Base-by-base conservation (phyloP, 2,329 filamentous ascomycete genomes). In the Aureobasidium pullulans region DNA sequence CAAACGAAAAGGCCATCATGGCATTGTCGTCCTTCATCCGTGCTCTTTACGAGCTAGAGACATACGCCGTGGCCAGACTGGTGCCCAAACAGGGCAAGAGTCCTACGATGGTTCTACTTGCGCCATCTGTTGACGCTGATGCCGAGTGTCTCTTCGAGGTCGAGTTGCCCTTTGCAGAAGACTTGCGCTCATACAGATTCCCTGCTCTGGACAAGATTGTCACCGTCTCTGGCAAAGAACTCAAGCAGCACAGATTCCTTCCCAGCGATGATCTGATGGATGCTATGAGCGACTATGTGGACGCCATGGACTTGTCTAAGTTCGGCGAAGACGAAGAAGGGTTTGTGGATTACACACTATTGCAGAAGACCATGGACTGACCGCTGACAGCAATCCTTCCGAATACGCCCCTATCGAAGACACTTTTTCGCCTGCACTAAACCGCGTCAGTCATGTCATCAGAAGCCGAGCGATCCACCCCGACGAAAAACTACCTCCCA, bases 91-190 rank as follows among this genome's bases (percentile, higher is more conserved):
- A 95, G 61, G 84, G 85, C 65, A 91, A 89, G 64, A 82, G 89
- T 2, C 93, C 94, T 0, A 69, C 84, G 32, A 76, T 97, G 15
- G 75, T 96, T 0, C 78, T 97, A 13, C 80, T 99, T 44, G 86
- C 88, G 5, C 94, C 94, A 2, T 82, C 84, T 19, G 85, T 96
- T 61, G 89, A 95, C 62, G 78, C 81, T 2, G 86, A 89, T 29
- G 84, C 89, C 64, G 92, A 96, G 71, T 93, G 89, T 66, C 79
- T 99, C 1, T 85, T 96, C 63, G 94, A 99, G 69, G 82, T 95
- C 1, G 90, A 94, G 37, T 78, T 97, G 6, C 94, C 94, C 0
- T 99, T 96, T 68, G 87, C 90, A 2, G 94, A 99, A 76, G 94
- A 99, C 69, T 80, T 96, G 49, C 84, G 94, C 37, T 81, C 81